Base-by-base conservation (phyloP, 768 basidiomycete species). In the Mycena leptocephala region DNA sequence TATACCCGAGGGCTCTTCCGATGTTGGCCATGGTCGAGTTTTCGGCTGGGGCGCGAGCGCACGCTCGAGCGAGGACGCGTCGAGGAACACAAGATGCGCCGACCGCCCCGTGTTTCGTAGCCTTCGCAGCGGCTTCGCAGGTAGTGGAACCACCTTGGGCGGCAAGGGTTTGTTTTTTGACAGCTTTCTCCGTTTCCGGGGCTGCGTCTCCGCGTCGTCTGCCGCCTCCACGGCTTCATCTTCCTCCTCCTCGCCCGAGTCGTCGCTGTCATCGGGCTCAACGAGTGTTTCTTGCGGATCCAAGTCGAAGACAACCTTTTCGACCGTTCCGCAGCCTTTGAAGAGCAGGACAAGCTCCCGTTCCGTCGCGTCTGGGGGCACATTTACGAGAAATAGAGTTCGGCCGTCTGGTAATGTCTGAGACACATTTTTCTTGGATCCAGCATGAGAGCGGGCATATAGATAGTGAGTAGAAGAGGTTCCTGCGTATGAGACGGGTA, bases 361-460 rank as follows among this genome's bases (percentile, higher is more conserved):
- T 79, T 95, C 95, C 1, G 95, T 95, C 4, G 95, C 92, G 82
- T 98, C 96, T 70, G 96, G 93, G 2, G 97, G 97, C 7, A 97
- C 86, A 80, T 99, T 98, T 69, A 95, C 95, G 3, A 97, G 86
- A 81, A 99, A 99, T 13, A 98, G 87, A 0, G 96, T 97, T 55
- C 96, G 90, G 20, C 90, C 92, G 37, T 91, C 80, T 6, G 89
- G 89, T 82, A 77, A 90, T 86, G 66, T 85, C 88, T 48, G 78
- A 33, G 41, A 65, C 78, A 78, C 71, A 51, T 79, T 74, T 73
- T 86, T 88, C 79, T 91, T 91, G 20, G 92, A 87, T 5, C 88
- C 86, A 30, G 85, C 81, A 81, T 97, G 95, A 5, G 89, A 81
- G n/a, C 95, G 91, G 22, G 91, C 91, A 80, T 97, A 97, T n/a